phyloP scores from a whole-genome alignment of 2,329 filamentous ascomycete genomes.

The Capronia epimyces region DNA sequence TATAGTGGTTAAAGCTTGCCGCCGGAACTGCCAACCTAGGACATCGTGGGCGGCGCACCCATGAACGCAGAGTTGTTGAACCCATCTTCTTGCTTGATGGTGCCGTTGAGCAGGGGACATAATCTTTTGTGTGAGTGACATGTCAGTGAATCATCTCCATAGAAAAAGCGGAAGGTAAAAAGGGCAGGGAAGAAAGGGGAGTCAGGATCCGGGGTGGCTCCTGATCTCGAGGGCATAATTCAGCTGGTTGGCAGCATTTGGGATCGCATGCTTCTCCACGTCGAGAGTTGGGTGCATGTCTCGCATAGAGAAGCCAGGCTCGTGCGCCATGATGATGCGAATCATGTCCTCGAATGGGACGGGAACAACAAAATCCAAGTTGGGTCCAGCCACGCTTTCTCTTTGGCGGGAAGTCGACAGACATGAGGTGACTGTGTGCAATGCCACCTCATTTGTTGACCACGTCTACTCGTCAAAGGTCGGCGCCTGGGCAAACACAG shows the following conservation, averaged over 20 bases:
- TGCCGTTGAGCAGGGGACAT: conserved; percentile 80
- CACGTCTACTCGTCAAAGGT: conserved; percentile 9
- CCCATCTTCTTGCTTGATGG: conserved; percentile 56
- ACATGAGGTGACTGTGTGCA: not conserved
- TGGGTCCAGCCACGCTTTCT: not conserved
- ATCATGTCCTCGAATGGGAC: conserved; percentile 11
- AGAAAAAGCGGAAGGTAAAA: not conserved
- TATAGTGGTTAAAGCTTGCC: not conserved
- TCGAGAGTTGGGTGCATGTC: conserved; percentile 6
- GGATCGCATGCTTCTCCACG: conserved; percentile 1
- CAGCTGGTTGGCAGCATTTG: not conserved
- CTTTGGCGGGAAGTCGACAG: not conserved
- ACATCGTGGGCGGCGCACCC: conserved; percentile 37
- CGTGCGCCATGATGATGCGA: not conserved
- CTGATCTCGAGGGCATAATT: conserved; percentile 1
- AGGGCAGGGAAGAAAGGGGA: not conserved
- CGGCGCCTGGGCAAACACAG: conserved; percentile 16
- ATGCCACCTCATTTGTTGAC: not conserved
- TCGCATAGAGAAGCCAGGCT: conserved; percentile 3
- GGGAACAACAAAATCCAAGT: not conserved
- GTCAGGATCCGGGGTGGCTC: not conserved
- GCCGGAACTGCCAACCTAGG: not conserved
- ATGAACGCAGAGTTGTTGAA: conserved; percentile 46
- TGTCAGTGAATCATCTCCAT: conserved; percentile 25
- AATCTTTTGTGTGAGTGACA: conserved; percentile 49